These are phyloP conservation scores for Puccinia horiana DNA, from an alignment of 1,284 basidiomycete species.

Conservation along the genomic window DNA sequence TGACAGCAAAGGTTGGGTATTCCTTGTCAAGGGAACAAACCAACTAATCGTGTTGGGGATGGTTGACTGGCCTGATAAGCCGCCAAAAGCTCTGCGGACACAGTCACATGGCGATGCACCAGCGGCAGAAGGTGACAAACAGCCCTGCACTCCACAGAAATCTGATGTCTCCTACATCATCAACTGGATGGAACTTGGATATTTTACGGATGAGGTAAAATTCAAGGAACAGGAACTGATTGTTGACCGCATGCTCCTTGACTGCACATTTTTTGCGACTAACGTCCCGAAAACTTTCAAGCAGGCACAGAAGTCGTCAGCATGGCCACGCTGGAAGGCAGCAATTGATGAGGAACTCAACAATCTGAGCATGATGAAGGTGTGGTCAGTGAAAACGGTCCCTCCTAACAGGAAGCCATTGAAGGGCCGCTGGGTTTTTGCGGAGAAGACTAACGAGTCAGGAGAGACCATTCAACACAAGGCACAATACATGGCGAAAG, in stretches of 20 bases:
- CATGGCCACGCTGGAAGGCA: background rate
- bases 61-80: background rate
- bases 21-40: background rate
- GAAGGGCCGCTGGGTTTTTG: background rate
- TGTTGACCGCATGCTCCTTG: background rate
- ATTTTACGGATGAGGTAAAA: background rate
- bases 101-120: too few relatives aligned
- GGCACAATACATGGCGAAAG: background rate
- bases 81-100: too few relatives aligned
- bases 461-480: background rate
- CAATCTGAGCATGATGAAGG: background rate
- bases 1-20: constrained; percentile 7
- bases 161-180: background rate
- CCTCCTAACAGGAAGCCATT: background rate
- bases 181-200: background rate
- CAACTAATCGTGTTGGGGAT: background rate
- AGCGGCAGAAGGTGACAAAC: too few relatives aligned
- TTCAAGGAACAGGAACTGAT: background rate
- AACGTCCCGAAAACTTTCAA: background rate
- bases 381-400: background rate
- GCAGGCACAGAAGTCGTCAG: background rate
- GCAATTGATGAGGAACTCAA: background rate
- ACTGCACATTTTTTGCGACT: background rate
- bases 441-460: background rate
- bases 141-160: too few relatives aligned